Percentiles rank a stretch among this genome's conserved stretches.
Evolutionary conservation across 2,329 filamentous ascomycete species (phyloP).

Genomic region (Botrytis byssoidea): DNA sequence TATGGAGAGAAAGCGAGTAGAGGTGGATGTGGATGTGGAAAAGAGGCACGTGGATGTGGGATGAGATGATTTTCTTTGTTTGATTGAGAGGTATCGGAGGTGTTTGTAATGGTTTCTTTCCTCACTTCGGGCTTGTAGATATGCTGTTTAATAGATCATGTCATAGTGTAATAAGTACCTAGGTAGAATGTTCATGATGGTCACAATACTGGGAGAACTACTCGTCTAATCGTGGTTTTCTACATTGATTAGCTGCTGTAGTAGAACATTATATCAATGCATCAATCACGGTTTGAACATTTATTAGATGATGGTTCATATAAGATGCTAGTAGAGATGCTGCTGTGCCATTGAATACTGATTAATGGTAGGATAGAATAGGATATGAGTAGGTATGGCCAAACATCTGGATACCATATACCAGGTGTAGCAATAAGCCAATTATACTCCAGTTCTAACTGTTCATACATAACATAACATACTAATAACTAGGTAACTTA

Average conservation of each 20-base stretch:
- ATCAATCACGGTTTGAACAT: background rate
- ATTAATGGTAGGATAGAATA: background rate
- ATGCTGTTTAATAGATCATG: background rate
- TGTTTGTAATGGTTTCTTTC: background rate
- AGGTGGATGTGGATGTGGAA: background rate
- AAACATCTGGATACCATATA: background rate
- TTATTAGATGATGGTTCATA: background rate
- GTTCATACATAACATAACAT: background rate
- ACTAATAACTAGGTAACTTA: background rate
- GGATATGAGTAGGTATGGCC: too few relatives aligned
- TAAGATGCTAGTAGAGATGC: background rate
- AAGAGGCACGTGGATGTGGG: background rate
- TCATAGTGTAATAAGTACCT: too few relatives aligned
- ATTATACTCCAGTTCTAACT: background rate
- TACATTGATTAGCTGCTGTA: background rate
- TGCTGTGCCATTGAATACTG: background rate
- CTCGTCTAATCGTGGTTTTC: background rate
- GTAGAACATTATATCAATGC: background rate
- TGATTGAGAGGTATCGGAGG: background rate
- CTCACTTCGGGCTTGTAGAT: background rate
- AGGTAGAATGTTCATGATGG: background rate
- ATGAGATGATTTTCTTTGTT: slow-evolving; percentile 9
- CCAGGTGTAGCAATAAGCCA: background rate
- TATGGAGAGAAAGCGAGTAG: too few relatives aligned
- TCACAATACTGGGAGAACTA: background rate